Conservation (phyloP, 148 eudicot species). For the Drosera capensis region DNA sequence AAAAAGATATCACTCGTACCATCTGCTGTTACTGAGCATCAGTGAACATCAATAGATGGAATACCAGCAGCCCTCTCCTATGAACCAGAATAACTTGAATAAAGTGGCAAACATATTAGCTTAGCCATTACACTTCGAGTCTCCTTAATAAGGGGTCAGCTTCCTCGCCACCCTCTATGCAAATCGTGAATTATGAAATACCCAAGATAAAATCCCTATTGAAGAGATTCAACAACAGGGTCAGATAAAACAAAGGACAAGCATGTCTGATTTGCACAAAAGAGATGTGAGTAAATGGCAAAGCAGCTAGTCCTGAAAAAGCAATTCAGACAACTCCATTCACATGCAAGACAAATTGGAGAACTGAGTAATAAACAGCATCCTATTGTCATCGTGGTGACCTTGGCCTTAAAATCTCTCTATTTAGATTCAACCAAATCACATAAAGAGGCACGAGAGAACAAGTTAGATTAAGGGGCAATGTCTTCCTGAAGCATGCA, state of each 20-base stretch:
- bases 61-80: constrained; percentile 9
- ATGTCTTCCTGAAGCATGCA: no score
- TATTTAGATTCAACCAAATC: no score
- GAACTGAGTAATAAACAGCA: no score
- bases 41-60: constrained; percentile 7
- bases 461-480: no score
- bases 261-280: constrained; percentile 1
- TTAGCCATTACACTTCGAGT: constrained; percentile 44
- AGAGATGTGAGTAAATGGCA: background rate
- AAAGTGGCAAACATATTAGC: constrained; percentile 20
- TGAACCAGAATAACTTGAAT: constrained; percentile 17
- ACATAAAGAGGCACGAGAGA: no score
- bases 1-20: constrained; percentile 2
- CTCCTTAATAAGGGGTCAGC: constrained; percentile 39
- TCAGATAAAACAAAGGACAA: constrained; percentile 15
- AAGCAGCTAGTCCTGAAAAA: background rate
- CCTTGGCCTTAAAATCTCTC: no score
- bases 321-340: background rate
- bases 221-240: constrained; percentile 37
- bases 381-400: no score
- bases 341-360: background rate
- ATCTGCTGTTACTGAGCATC: constrained; percentile 6
- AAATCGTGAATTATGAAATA: constrained; percentile 33
- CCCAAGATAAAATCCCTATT: constrained; percentile 51
- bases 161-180: constrained; percentile 45